These are phyloP conservation scores for Castanea crenata DNA, from an alignment of 306 rosid species.

Conservation along the genomic window DNA sequence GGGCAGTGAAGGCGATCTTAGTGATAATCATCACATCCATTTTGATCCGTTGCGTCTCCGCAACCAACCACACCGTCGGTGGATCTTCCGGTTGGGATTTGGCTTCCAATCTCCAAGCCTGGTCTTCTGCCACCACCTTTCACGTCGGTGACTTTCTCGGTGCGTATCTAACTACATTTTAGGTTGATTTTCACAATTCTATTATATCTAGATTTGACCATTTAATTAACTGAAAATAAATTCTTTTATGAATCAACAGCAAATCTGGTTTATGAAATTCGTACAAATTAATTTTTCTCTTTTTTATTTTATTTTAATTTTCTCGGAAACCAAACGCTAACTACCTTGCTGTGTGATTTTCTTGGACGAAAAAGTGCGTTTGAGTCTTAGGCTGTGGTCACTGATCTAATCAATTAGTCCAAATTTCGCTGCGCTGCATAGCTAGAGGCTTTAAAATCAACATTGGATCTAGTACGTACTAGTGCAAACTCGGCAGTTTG, in stretches of 20 bases:
- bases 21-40: conserved; percentile 45
- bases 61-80: conserved; percentile 60
- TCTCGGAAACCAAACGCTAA: conserved; percentile 14
- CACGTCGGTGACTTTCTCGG: conserved; percentile 68
- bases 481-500: no score
- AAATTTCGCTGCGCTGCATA: no score
- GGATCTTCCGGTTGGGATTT: conserved; percentile 82
- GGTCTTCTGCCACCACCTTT: conserved; percentile 51
- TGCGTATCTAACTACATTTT: conserved; percentile 12
- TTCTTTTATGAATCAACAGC: not conserved
- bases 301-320: not conserved
- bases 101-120: conserved; percentile 42
- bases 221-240: not conserved
- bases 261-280: not conserved
- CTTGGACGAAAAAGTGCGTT: not conserved
- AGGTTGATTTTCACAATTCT: not conserved
- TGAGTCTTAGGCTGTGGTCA: not conserved
- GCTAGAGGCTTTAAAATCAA: no score
- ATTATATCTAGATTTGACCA: not conserved
- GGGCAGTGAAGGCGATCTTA: conserved; percentile 53
- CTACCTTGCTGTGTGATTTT: not conserved
- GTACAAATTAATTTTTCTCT: no score
- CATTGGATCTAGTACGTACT: no score
- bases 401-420: no score
- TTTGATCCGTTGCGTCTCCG: conserved; percentile 55